Evolutionary conservation across 805 yeast genomes (phyloP).

Genomic region (Nakazawaea laoshanensis): DNA sequence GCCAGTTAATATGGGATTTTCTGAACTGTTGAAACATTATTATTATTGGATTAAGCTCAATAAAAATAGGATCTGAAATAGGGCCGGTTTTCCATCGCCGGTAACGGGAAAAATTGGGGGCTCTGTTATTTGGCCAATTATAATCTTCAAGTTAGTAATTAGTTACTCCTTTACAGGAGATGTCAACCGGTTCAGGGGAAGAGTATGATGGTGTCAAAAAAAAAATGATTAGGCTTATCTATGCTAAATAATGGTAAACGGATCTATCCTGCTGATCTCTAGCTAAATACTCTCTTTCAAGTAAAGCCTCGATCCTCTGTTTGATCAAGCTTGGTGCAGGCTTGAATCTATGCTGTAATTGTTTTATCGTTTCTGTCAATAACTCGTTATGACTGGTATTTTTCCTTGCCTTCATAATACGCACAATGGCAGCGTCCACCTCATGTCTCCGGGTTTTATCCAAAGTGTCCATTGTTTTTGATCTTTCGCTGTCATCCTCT

Average conservation of each 20-base stretch:
- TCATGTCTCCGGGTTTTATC: constrained; percentile 58
- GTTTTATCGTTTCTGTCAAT: constrained; percentile 55
- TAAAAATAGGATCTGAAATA: no score
- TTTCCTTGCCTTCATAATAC: constrained; percentile 77
- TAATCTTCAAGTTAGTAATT: no score
- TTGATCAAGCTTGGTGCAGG: constrained; percentile 65
- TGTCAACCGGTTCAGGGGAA: no score
- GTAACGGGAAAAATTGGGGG: background rate
- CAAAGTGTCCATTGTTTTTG: constrained; percentile 46
- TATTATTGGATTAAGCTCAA: no score
- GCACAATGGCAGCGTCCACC: constrained; percentile 78
- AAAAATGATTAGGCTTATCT: no score
- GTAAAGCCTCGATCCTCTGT: constrained; percentile 60
- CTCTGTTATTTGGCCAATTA: background rate
- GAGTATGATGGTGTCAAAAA: no score
- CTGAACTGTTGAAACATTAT: no score
- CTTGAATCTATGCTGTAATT: constrained; percentile 52
- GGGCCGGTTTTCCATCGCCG: no score
- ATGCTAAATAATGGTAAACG: constrained; percentile 64
- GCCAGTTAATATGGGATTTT: background rate
- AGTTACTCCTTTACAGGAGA: no score
- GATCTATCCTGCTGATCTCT: constrained; percentile 56
- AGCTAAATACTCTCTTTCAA: constrained; percentile 76
- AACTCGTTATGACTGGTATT: constrained; percentile 54
- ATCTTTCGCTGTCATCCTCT: constrained; percentile 47